Base-by-base conservation (phyloP, 495 filamentous ascomycete species). In the Aspergillus mulundensis region DNA sequence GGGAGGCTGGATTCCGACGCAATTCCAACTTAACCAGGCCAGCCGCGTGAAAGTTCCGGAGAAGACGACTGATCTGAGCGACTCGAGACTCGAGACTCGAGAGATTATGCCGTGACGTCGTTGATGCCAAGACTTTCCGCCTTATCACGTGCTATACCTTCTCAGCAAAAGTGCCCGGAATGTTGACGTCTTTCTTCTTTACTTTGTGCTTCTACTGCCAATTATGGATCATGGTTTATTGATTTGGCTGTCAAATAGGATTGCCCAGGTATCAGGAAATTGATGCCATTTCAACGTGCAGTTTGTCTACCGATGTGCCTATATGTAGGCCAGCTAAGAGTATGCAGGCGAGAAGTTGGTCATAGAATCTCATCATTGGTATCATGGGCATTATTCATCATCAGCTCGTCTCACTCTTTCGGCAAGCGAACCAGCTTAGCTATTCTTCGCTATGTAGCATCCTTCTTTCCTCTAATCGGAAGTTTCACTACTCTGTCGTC, bases 101-200 rank as follows among this genome's bases (percentile, higher is more conserved):
- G n/a, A n/a, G n/a, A n/a, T n/a, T n/a, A 43, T 36, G 43, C 55
- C 59, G 59, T 67, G 64, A 67, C 64, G 64, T 67, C 59, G 61
- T 34, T 48, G 16, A 8, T 25, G 57, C 59, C 64, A 57, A 61
- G 54, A 30, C n/a, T 54, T 46, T 47, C 39, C 25, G 15, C n/a
- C n/a, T 6, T 38, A 34, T 62, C 64, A 67, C 64, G 64, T 67
- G 61, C 24, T 30, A 30, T 30, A n/a, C n/a, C n/a, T n/a, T n/a
- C n/a, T n/a, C n/a, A n/a, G n/a, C n/a, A n/a, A n/a, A n/a, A n/a
- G n/a, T n/a, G n/a, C n/a, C n/a, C n/a, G n/a, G n/a, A n/a, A n/a
- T n/a, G n/a, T n/a, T n/a, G n/a, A n/a, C n/a, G n/a, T n/a, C n/a
- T n/a, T n/a, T n/a, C n/a, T n/a, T n/a, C n/a, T n/a, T n/a, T n/a